These are phyloP conservation scores for Ormosia semicastrata DNA, from an alignment of 306 rosid species.

Conservation along the genomic window DNA sequence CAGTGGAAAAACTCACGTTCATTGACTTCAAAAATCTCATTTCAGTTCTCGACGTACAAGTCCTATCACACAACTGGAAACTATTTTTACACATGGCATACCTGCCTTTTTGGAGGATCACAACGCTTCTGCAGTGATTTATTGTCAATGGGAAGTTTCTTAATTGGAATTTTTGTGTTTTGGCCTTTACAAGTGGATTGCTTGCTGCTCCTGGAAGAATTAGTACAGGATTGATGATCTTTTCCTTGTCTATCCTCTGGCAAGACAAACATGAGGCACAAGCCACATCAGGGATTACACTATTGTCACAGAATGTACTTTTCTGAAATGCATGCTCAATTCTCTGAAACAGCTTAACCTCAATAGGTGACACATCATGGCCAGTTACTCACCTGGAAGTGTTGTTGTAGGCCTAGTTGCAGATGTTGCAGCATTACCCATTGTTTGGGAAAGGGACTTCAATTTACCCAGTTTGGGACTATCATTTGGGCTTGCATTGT, in stretches of 20 bases:
- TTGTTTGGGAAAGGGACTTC: constrained; percentile 37
- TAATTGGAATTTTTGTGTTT: constrained; percentile 34
- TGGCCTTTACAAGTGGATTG: constrained; percentile 35
- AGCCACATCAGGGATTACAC: background rate
- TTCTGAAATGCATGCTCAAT: background rate
- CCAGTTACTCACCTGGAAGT: constrained; percentile 43
- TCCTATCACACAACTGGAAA: constrained; percentile 2
- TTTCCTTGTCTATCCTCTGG: constrained; percentile 66
- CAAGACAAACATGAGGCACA: constrained; percentile 18
- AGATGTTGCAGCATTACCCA: constrained; percentile 17
- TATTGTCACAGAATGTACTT: background rate
- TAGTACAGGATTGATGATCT: constrained; percentile 51
- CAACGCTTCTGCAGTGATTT: constrained; percentile 48
- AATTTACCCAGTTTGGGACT: constrained; percentile 34
- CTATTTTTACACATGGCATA: constrained; percentile 18
- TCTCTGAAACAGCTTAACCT: background rate
- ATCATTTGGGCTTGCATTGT: constrained; percentile 24
- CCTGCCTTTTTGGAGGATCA: constrained; percentile 55
- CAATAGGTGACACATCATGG: background rate
- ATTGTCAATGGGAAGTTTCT: constrained; percentile 42
- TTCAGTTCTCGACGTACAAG: background rate
- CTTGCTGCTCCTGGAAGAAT: constrained; percentile 43
- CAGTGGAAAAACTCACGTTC: constrained; percentile 20
- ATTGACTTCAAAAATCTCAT: background rate
- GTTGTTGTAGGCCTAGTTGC: constrained; percentile 15